phyloP scores from a whole-genome alignment of 164 flowering plant genomes.

The Aristolochia fimbriata region DNA sequence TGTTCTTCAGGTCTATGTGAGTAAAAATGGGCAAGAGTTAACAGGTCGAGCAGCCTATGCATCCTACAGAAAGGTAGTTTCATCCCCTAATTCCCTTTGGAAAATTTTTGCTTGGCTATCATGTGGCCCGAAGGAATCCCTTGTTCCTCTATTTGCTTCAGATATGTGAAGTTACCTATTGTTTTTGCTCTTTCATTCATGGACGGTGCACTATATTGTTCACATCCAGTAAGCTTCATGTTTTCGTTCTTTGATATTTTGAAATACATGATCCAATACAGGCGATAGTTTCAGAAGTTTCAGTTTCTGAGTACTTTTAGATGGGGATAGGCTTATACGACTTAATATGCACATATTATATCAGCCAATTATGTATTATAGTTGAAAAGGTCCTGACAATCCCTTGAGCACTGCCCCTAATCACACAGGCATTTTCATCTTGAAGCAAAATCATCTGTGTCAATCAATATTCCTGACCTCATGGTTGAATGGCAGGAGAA shows the following conservation, averaged over 20 bases:
- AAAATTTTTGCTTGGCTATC: background rate
- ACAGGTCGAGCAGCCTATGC: conserved; percentile 62
- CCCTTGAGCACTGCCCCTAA: too few relatives aligned
- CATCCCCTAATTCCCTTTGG: background rate
- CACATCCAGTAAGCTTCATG: background rate
- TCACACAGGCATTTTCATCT: too few relatives aligned
- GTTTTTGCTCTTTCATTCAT: too few relatives aligned
- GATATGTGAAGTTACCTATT: too few relatives aligned
- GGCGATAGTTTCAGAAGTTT: too few relatives aligned
- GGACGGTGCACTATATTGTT: background rate
- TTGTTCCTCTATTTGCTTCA: background rate
- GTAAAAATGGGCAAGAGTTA: conserved; percentile 56
- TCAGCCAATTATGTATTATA: too few relatives aligned
- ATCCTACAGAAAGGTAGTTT: conserved; percentile 59
- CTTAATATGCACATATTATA: background rate
- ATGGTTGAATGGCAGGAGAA: conserved; percentile 36
- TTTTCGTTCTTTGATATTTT: too few relatives aligned
- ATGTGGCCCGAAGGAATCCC: background rate
- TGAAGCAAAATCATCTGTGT: too few relatives aligned
- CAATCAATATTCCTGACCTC: too few relatives aligned
- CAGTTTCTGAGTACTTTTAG: too few relatives aligned
- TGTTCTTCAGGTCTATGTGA: conserved; percentile 56
- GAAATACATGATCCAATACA: too few relatives aligned
- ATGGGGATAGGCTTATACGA: background rate
- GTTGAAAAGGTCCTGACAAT: background rate